A percentile compares a stretch with the other conserved stretches of the same genome.
These are phyloP conservation scores for Aspergillus calidoustus DNA, from an alignment of 2,329 filamentous ascomycete species.

Conservation along the genomic window DNA sequence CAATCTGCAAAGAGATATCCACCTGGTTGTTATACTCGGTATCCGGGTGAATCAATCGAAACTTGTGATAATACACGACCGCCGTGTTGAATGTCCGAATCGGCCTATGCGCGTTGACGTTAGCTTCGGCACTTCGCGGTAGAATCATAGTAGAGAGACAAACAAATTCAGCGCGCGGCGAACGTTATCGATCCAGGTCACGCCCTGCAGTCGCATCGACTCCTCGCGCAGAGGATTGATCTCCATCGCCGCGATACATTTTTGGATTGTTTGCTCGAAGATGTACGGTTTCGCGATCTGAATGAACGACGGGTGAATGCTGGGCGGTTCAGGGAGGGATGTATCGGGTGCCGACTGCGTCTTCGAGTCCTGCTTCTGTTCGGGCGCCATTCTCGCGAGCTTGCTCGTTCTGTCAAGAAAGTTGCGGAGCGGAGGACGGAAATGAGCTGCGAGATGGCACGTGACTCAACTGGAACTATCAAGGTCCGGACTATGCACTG, in stretches of 20 bases:
- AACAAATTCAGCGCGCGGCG: constrained; percentile 79
- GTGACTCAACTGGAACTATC: constrained; percentile 4
- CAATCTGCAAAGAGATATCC: constrained; percentile 23
- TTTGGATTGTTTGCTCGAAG: constrained; percentile 78
- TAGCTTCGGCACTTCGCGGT: constrained; percentile 8
- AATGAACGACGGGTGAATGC: constrained; percentile 67
- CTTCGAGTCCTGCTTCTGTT: constrained; percentile 24
- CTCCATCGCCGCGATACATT: constrained; percentile 69
- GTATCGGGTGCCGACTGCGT: constrained; percentile 21
- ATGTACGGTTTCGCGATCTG: constrained; percentile 75
- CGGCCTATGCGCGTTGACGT: constrained; percentile 59
- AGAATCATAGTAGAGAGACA: constrained; percentile 36
- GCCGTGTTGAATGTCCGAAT: constrained; percentile 92
- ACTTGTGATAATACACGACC: constrained; percentile 91
- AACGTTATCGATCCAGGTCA: constrained; percentile 86
- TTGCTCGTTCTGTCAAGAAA: background rate
- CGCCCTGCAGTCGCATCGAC: constrained; percentile 78
- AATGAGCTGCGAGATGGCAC: constrained; percentile 5
- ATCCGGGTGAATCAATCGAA: constrained; percentile 83
- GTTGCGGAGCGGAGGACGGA: background rate
- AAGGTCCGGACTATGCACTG: background rate
- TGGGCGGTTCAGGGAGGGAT: constrained; percentile 34
- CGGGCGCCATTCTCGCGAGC: constrained; percentile 27
- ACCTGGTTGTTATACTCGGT: constrained; percentile 77
- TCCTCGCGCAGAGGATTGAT: constrained; percentile 81